A percentile compares a stretch with the other conserved stretches of the same genome.
Evolutionary conservation across 2,329 filamentous ascomycete species (phyloP).

Genomic region (Exophiala oligosperma): DNA sequence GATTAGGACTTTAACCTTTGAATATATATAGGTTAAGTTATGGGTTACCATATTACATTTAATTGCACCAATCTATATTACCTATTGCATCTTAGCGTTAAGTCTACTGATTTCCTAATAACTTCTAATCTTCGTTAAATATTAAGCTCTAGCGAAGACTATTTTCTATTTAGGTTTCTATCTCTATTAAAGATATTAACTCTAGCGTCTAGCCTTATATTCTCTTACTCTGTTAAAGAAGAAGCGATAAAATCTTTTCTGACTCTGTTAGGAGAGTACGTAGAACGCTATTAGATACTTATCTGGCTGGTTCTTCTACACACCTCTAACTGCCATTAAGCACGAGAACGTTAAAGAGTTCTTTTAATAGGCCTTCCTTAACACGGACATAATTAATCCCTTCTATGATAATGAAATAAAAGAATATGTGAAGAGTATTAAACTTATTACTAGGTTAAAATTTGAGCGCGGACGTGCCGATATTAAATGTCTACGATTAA

Average conservation of each 20-base stretch:
- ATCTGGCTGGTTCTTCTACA: conserved; percentile 65
- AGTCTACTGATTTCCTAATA: conserved; percentile 3
- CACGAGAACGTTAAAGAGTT: conserved; percentile 69
- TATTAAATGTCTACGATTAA: conserved; percentile 61
- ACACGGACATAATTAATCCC: conserved; percentile 32
- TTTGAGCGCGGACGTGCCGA: conserved; percentile 58
- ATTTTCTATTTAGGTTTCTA: conserved; percentile 57
- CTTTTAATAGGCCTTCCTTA: conserved; percentile 67
- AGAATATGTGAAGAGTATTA: conserved; percentile 54
- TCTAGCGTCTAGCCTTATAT: conserved; percentile 55
- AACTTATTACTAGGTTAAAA: conserved; percentile 52
- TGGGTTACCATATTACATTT: conserved; percentile 19
- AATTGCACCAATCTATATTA: conserved; percentile 12
- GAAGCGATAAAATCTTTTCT: conserved; percentile 58
- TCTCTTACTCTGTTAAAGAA: conserved; percentile 45
- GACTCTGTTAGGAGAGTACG: conserved; percentile 56
- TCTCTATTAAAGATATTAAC: conserved; percentile 51
- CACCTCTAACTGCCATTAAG: conserved; percentile 57
- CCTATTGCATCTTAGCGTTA: conserved; percentile 3
- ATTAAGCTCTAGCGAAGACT: conserved; percentile 40
- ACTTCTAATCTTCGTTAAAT: conserved; percentile 7
- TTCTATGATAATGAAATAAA: conserved; percentile 57
- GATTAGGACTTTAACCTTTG: conserved; percentile 15
- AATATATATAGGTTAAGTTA: conserved; percentile 16
- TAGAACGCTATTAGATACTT: conserved; percentile 59